These are phyloP conservation scores for Podospora pseudoanserina DNA, from an alignment of 495 filamentous ascomycete species.

Conservation along the genomic window DNA sequence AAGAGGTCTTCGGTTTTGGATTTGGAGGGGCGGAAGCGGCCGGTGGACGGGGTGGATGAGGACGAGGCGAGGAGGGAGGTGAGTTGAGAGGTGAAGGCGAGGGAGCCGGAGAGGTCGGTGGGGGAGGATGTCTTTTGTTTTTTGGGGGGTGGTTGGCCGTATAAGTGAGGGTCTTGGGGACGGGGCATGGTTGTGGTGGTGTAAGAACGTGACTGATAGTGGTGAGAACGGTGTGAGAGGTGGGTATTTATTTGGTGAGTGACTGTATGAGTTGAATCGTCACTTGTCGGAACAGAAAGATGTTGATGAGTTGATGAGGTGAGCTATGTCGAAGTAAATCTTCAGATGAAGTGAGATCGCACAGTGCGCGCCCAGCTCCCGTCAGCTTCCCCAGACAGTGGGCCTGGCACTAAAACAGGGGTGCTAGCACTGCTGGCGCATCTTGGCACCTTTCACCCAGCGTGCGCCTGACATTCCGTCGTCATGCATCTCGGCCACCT, in stretches of 20 bases:
- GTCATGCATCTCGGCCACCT: background rate
- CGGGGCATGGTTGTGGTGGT: slow-evolving; percentile 40
- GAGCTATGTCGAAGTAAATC: background rate
- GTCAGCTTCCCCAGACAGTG: background rate
- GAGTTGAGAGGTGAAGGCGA: slow-evolving; percentile 76
- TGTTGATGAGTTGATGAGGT: background rate
- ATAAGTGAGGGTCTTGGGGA: slow-evolving; percentile 60
- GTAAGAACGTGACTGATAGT: background rate
- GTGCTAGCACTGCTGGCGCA: background rate
- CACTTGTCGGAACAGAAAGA: background rate
- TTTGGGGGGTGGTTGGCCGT: slow-evolving; percentile 68
- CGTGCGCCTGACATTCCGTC: background rate
- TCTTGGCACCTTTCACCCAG: background rate
- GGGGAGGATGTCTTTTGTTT: slow-evolving; percentile 56
- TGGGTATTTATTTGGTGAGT: background rate
- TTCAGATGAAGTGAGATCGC: background rate
- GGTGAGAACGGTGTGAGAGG: background rate
- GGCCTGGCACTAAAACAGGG: background rate
- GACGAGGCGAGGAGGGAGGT: slow-evolving; percentile 63
- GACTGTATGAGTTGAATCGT: background rate
- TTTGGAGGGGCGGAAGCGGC: slow-evolving; percentile 64
- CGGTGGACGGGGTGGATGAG: slow-evolving; percentile 35
- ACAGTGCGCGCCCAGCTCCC: background rate
- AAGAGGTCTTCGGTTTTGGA: slow-evolving; percentile 71
- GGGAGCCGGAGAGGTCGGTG: slow-evolving; percentile 58